These are phyloP conservation scores for Harringtonia lauricola DNA, from an alignment of 2,329 filamentous ascomycete genomes.

Conservation along the genomic window DNA sequence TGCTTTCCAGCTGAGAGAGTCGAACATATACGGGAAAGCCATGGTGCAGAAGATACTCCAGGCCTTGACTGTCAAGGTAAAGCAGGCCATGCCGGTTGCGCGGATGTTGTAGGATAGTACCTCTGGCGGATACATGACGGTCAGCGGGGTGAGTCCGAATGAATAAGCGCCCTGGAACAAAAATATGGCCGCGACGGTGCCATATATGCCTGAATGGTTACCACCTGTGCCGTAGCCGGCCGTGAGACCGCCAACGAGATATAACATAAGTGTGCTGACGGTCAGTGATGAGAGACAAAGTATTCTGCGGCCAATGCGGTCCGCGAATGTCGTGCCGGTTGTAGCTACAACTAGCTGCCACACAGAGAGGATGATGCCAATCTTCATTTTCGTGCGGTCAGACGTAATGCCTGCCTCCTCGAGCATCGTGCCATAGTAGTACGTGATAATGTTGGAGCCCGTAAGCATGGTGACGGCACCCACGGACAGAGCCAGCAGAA, in stretches of 20 bases:
- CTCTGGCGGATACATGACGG: slow-evolving; percentile 31
- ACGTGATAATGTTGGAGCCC: slow-evolving; percentile 10
- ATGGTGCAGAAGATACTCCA: slow-evolving; percentile 33
- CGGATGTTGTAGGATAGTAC: slow-evolving; percentile 26
- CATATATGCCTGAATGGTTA: slow-evolving; percentile 3
- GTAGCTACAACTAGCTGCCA: slow-evolving; percentile 11
- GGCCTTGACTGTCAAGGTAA: slow-evolving; percentile 27
- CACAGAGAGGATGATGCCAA: slow-evolving; percentile 12
- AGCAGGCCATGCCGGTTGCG: slow-evolving; percentile 32
- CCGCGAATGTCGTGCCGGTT: slow-evolving; percentile 15
- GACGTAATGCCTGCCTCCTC: slow-evolving; percentile 10
- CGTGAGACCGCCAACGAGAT: slow-evolving; percentile 27
- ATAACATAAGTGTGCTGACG: slow-evolving; percentile 15
- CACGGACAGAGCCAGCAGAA: slow-evolving; percentile 6
- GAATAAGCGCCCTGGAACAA: slow-evolving; percentile 41
- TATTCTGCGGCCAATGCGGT: slow-evolving; percentile 12
- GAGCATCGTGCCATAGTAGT: slow-evolving; percentile 12
- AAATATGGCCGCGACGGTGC: slow-evolving; percentile 38
- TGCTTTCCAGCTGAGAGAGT: slow-evolving; percentile 36
- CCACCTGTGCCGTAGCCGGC: slow-evolving; percentile 19
- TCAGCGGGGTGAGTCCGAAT: slow-evolving; percentile 35
- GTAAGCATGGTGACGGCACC: slow-evolving; percentile 12
- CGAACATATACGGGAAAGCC: slow-evolving; percentile 31
- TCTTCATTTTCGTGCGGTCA: slow-evolving; percentile 12
- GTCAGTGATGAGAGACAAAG: slow-evolving; percentile 31